phyloP scores from a whole-genome alignment of 1,284 basidiomycete species.

The Rhodotorula sp. region DNA sequence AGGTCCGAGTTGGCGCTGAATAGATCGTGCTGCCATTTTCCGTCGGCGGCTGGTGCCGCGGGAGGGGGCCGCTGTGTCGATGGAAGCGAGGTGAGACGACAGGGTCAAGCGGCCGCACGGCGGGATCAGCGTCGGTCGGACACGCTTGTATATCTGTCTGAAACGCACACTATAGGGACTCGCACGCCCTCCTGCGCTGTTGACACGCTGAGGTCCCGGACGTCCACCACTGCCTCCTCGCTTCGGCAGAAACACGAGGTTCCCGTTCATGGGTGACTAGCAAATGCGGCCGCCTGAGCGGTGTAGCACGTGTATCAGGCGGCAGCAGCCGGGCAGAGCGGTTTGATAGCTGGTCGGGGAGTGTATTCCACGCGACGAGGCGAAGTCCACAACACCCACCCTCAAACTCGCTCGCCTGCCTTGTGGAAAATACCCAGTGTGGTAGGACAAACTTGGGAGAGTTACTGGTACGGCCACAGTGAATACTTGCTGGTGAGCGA shows the following conservation, averaged over 20 bases:
- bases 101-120: not conserved
- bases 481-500: too few species aligned
- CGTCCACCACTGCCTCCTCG: not conserved
- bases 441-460: too few species aligned
- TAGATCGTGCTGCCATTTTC: conserved; percentile 36
- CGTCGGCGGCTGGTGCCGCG: not conserved
- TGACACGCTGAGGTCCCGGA: not conserved
- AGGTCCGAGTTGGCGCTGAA: conserved; percentile 20
- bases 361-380: too few species aligned
- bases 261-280: not conserved
- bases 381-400: too few species aligned
- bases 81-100: not conserved
- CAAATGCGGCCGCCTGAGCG: too few species aligned
- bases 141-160: not conserved
- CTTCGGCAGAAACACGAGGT: not conserved
- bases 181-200: not conserved
- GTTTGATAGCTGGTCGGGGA: too few species aligned
- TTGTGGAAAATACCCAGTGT: too few species aligned
- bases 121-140: not conserved
- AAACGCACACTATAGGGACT: conserved; percentile 3
- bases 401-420: too few species aligned
- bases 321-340: too few species aligned
- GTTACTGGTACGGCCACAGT: too few species aligned
- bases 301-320: too few species aligned
- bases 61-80: conserved; percentile 6